phyloP scores from a whole-genome alignment of 768 basidiomycete genomes.

The Cubamyces sp. region DNA sequence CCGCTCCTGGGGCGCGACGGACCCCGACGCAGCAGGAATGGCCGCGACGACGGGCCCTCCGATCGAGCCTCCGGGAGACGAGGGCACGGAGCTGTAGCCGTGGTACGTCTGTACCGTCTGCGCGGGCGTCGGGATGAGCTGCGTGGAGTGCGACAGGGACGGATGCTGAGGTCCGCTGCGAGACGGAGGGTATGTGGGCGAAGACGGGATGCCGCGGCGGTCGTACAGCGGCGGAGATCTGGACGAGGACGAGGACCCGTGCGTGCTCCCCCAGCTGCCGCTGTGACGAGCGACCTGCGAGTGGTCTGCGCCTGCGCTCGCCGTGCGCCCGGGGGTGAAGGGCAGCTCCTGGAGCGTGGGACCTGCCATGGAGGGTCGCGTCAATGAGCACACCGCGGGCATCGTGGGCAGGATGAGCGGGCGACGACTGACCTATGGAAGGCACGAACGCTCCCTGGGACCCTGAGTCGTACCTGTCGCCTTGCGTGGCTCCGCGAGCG shows the following conservation, averaged over 20 bases:
- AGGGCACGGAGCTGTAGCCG: constrained; percentile 14
- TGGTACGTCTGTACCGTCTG: constrained; percentile 27
- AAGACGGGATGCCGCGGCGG: constrained; percentile 2
- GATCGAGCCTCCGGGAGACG: constrained; percentile 9
- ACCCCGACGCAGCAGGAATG: constrained; percentile 31
- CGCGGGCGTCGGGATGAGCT: constrained; percentile 28
- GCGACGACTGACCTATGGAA: constrained; percentile 15
- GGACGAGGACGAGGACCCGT: constrained; percentile 7
- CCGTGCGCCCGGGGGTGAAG: constrained; percentile 13
- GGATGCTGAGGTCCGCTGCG: constrained; percentile 13
- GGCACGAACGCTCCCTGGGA: constrained; percentile 13
- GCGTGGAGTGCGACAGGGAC: constrained; percentile 24
- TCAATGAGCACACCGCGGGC: neutral
- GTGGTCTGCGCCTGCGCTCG: neutral
- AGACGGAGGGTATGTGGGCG: constrained; percentile 5
- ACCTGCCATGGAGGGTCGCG: constrained; percentile 15
- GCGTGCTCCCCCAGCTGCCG: constrained; percentile 9
- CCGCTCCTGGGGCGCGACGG: constrained; percentile 56
- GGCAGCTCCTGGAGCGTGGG: constrained; percentile 25
- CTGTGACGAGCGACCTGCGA: neutral
- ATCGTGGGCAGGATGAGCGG: neutral
- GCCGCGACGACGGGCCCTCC: constrained; percentile 22
- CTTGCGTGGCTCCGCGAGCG: constrained; percentile 15
- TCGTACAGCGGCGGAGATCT: constrained; percentile 9
- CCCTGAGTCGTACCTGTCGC: constrained; percentile 10